Evolutionary conservation across 2,329 filamentous ascomycete species (phyloP).

Genomic region (Fusarium siculi): DNA sequence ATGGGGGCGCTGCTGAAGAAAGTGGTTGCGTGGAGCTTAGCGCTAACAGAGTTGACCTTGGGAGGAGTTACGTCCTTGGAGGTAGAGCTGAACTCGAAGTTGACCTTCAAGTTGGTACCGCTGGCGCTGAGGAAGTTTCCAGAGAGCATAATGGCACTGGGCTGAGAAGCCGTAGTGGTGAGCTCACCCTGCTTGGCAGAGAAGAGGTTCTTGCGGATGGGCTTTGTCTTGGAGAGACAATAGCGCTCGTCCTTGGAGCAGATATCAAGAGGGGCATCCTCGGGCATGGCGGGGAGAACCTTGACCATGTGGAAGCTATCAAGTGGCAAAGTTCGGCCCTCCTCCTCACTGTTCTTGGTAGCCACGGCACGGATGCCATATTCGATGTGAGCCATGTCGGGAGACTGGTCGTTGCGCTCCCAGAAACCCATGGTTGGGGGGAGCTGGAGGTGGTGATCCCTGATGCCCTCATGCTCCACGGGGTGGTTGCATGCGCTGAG

Average conservation of each 20-base stretch:
- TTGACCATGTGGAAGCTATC: conserved; percentile 59
- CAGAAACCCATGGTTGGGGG: conserved; percentile 65
- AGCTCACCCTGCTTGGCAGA: conserved; percentile 62
- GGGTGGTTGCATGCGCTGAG: conserved; percentile 65
- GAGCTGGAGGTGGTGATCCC: conserved; percentile 63
- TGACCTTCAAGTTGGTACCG: conserved; percentile 56
- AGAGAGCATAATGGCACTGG: conserved; percentile 60
- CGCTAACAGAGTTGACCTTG: conserved; percentile 59
- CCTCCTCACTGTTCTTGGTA: conserved; percentile 43
- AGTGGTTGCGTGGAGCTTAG: conserved; percentile 63
- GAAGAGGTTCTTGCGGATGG: conserved; percentile 63
- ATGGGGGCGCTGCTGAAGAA: conserved; percentile 62
- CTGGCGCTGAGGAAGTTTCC: conserved; percentile 58
- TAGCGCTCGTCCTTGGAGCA: conserved; percentile 61
- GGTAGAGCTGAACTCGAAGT: conserved; percentile 60
- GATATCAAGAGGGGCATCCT: conserved; percentile 63
- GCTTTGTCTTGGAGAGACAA: conserved; percentile 61
- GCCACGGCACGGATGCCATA: conserved; percentile 63
- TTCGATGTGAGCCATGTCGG: conserved; percentile 64
- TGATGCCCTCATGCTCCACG: conserved; percentile 56
- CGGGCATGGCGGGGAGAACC: conserved; percentile 61
- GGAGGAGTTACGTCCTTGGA: conserved; percentile 57
- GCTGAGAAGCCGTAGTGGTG: conserved; percentile 58
- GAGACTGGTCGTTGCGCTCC: conserved; percentile 65
- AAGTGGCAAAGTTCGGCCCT: conserved; percentile 48